Base-by-base conservation (phyloP, 2,329 filamentous ascomycete species). In the Diplodia intermedia region DNA sequence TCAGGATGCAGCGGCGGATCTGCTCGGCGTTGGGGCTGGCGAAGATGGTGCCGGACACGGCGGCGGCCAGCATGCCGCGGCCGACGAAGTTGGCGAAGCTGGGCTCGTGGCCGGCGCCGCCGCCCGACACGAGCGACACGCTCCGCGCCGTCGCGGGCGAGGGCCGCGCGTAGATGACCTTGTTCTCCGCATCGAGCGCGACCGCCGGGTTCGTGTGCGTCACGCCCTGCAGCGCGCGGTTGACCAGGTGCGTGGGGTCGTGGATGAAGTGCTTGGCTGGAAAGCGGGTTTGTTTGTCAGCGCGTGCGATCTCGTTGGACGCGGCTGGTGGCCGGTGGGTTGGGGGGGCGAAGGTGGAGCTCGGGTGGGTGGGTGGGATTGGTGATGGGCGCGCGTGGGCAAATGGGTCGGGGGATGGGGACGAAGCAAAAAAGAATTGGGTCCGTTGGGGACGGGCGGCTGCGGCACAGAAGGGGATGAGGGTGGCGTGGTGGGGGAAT, bases 81-180 rank as follows among this genome's bases (percentile, higher is more conserved):
- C 94, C 94, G 15, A 97, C 94, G 80, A 94, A 95, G 69, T 88
- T 91, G 1, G 90, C 89, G 77, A 97, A 97, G 69, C 90, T 91
- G 29, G 94, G 94, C 77, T 97, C 94, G 76, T 97, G 94, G 72
- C 94, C 94, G 23, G 90, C 91, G 67, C 94, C 94, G 71, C 94
- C 94, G 71, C 94, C 94, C 2, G 91, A 94, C 72, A 98, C 85
- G 75, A 97, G 85, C 68, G 92, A 92, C 54, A 97, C 93, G 75
- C 92, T 79, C 18, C 84, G 78, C 36, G 80, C 54, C 36, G 60
- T 76, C 36, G 75, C 77, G n/a, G 83, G 72, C 69, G 80, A 79
- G 26, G 88, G 90, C 20, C 91, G 87, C 67, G 88, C 87, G 82
- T 95, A 97, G 75, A 97, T 81, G 74, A 96, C 90, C 79, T 97